Evolutionary conservation across 441 rosid genomes (phyloP).

Genomic region (Pelargonium myrrhifolium): DNA sequence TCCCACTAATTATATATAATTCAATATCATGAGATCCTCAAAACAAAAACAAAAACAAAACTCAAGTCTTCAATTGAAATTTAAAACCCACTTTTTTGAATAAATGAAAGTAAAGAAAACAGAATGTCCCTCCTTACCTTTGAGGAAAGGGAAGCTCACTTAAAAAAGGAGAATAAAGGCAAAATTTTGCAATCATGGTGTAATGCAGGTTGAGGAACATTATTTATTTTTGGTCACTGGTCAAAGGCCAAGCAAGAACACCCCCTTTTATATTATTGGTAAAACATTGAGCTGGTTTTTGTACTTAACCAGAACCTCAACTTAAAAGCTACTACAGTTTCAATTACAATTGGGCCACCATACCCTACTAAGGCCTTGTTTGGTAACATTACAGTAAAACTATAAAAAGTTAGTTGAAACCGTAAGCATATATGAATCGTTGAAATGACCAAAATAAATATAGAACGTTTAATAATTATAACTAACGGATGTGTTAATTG

Average conservation of each 20-base stretch:
- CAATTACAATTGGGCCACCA: no score
- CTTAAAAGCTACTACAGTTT: no score
- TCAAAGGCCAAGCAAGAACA: conserved; percentile 35
- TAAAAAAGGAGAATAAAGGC: conserved; percentile 19
- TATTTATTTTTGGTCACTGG: background rate
- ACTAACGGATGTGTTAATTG: no score
- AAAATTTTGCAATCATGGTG: conserved; percentile 48
- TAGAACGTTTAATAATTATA: no score
- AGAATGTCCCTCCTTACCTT: conserved; percentile 37
- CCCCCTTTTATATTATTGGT: conserved; percentile 37
- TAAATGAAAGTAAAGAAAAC: conserved; percentile 16
- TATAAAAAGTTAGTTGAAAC: no score
- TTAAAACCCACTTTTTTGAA: conserved; percentile 18
- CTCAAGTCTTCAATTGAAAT: conserved; percentile 10
- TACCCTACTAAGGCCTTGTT: no score
- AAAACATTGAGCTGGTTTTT: conserved; percentile 28
- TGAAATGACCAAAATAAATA: no score
- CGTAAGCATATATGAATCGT: no score
- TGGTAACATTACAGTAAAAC: no score
- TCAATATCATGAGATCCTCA: no score
- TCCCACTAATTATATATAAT: no score
- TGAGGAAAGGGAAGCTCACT: conserved; percentile 27
- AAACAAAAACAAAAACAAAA: conserved; percentile 10
- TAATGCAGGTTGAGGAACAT: conserved; percentile 41
- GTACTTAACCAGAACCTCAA: conserved; percentile 35